These are phyloP conservation scores for Thuja plicata DNA, from an alignment of 83 land plant genomes.

Conservation along the genomic window DNA sequence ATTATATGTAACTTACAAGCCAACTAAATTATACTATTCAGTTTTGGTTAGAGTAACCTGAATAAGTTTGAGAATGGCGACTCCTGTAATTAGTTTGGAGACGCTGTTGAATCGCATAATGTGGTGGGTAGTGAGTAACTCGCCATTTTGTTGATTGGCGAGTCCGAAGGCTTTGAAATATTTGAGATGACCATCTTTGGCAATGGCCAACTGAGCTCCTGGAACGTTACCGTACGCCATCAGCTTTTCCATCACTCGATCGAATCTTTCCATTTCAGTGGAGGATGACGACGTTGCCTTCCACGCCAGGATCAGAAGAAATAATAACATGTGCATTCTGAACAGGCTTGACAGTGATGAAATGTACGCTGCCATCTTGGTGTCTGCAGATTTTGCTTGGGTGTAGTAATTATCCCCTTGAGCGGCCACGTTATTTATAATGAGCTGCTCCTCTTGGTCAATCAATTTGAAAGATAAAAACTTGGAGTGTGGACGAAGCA, in stretches of 20 bases:
- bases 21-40: no score
- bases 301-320: background rate
- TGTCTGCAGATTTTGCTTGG: background rate
- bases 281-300: background rate
- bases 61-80: background rate
- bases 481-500: no score
- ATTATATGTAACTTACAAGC: no score
- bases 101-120: background rate
- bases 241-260: background rate
- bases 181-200: background rate
- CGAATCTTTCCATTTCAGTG: background rate
- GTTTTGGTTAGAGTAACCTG: background rate
- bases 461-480: no score
- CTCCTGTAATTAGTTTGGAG: background rate
- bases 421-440: background rate
- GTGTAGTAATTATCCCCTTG: background rate
- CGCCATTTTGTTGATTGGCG: background rate
- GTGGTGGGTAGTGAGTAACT: background rate
- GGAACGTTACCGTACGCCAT: background rate
- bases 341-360: no score
- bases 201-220: background rate
- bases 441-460: background rate
- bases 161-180: slow-evolving; percentile 2
- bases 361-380: background rate
- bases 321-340: no score